These are phyloP conservation scores for Scheffersomyces coipomensis DNA, from an alignment of 805 yeast species.

Conservation along the genomic window DNA sequence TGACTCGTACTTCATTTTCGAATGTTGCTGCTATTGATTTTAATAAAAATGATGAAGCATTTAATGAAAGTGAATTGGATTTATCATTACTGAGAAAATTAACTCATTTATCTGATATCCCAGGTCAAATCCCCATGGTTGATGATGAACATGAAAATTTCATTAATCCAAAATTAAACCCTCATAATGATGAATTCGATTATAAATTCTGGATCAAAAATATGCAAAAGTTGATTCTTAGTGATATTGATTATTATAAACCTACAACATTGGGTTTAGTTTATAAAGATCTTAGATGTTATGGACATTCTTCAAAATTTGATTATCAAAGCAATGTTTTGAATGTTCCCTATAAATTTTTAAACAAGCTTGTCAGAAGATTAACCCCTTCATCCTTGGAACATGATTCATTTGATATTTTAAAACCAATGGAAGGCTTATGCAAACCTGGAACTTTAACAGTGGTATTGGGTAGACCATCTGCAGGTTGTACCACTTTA, in stretches of 20 bases:
- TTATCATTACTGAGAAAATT: constrained; percentile 33
- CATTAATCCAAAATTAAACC: constrained; percentile 47
- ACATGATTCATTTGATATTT: constrained; percentile 41
- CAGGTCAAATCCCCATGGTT: constrained; percentile 34
- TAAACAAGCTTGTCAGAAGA: background rate
- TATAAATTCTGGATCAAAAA: constrained; percentile 63
- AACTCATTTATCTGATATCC: constrained; percentile 52
- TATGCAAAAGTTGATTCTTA: constrained; percentile 44
- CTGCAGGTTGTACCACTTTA: constrained; percentile 75
- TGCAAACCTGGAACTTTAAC: constrained; percentile 63
- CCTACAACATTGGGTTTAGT: constrained; percentile 57
- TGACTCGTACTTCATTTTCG: constrained; percentile 17
- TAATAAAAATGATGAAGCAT: background rate
- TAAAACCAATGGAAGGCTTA: constrained; percentile 65
- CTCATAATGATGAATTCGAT: constrained; percentile 48
- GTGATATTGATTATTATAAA: constrained; percentile 57
- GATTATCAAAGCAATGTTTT: constrained; percentile 57
- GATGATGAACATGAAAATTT: constrained; percentile 7
- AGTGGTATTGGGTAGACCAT: constrained; percentile 78
- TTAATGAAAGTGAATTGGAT: constrained; percentile 6
- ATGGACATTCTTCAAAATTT: constrained; percentile 56
- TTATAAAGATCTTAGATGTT: constrained; percentile 53
- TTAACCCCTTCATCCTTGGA: background rate
- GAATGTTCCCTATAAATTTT: constrained; percentile 24
- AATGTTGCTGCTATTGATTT: background rate